These are phyloP conservation scores for Dactylellina leptospora DNA, from an alignment of 2,329 filamentous ascomycete species.

Conservation along the genomic window DNA sequence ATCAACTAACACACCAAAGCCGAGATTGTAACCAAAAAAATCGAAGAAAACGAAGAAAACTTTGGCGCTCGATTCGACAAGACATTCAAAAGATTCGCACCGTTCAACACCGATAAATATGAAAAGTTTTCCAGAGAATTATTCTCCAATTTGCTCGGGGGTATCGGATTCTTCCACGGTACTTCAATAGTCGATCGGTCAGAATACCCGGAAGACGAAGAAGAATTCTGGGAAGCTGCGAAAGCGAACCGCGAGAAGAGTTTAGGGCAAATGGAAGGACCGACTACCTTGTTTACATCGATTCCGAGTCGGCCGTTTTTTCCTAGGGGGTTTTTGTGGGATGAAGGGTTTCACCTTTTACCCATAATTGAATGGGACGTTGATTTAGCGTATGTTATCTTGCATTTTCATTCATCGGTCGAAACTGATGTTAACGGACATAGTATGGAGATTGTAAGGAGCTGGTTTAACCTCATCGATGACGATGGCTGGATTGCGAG, in stretches of 20 bases:
- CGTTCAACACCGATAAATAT: constrained; percentile 78
- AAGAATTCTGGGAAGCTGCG: constrained; percentile 94
- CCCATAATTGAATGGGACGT: constrained; percentile 94
- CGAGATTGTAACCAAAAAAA: constrained; percentile 74
- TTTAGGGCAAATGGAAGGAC: constrained; percentile 71
- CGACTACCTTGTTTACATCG: constrained; percentile 87
- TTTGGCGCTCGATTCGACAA: constrained; percentile 80
- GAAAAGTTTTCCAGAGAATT: constrained; percentile 83
- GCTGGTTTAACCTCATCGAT: constrained; percentile 96
- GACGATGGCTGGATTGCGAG: constrained; percentile 97
- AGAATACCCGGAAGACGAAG: constrained; percentile 93
- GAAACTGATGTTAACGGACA: constrained; percentile 60
- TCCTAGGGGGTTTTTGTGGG: constrained; percentile 95
- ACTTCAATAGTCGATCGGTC: constrained; percentile 88
- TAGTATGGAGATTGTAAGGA: constrained; percentile 80
- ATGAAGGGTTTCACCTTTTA: constrained; percentile 94
- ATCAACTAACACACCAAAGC: constrained; percentile 55
- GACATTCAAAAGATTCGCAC: constrained; percentile 76
- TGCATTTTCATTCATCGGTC: constrained; percentile 1
- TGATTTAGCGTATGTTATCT: constrained; percentile 72
- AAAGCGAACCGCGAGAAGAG: constrained; percentile 71
- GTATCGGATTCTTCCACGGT: constrained; percentile 94
- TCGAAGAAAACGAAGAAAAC: constrained; percentile 71
- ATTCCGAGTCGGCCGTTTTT: constrained; percentile 96
- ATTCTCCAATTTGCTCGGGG: constrained; percentile 92